Conservation (phyloP, 441 rosid species). For the Euphorbia celastroides region DNA sequence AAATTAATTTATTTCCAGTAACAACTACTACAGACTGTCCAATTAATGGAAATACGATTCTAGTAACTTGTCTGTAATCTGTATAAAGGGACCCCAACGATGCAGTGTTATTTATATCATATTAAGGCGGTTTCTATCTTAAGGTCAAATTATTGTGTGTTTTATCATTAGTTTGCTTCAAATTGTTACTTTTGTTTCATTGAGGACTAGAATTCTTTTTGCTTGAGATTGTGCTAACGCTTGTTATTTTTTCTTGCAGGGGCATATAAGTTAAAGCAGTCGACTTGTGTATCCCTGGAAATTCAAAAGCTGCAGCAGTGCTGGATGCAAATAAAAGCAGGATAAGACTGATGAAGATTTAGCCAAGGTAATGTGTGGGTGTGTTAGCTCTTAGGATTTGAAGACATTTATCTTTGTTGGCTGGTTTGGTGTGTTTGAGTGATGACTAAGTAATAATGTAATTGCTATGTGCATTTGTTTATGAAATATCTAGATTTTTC, state of each 20-base stretch:
- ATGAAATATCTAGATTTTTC: background rate
- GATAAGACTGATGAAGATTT: conserved; percentile 25
- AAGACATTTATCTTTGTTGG: conserved; percentile 26
- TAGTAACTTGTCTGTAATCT: background rate
- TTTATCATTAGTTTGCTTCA: background rate
- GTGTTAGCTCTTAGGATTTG: conserved; percentile 22
- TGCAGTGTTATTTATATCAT: background rate
- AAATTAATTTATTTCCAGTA: background rate
- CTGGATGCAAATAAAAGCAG: conserved; percentile 17
- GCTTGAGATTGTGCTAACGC: background rate
- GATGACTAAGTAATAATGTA: conserved; percentile 24
- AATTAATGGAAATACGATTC: background rate
- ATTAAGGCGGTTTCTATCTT: no score
- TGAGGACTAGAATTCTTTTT: background rate
- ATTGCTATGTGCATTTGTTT: conserved; percentile 4
- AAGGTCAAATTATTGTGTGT: conserved; percentile 1
- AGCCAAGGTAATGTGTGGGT: conserved; percentile 47
- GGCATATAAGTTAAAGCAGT: conserved; percentile 14
- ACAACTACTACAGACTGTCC: background rate
- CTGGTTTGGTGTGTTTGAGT: conserved; percentile 14
- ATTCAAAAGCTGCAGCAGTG: conserved; percentile 15
- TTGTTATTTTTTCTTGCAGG: conserved; percentile 26
- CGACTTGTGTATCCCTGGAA: conserved; percentile 2
- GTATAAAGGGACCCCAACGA: background rate
- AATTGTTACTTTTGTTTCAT: background rate